Evolutionary conservation across 2,329 filamentous ascomycete species (phyloP).

Genomic region (Cordyceps militaris): DNA sequence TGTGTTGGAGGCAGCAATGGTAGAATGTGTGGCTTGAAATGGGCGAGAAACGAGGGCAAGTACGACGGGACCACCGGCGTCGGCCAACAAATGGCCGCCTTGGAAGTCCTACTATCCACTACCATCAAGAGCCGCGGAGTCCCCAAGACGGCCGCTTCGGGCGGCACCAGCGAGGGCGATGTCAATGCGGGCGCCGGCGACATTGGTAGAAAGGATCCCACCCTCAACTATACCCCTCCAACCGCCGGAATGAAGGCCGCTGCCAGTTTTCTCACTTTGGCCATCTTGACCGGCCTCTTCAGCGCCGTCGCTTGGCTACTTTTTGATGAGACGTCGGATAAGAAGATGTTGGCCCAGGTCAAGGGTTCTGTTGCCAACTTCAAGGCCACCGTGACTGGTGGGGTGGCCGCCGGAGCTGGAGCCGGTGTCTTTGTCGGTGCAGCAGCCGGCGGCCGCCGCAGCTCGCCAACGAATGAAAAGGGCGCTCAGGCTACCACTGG

Average conservation of each 20-base stretch:
- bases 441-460: constrained; percentile 19
- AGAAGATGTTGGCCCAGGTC: constrained; percentile 26
- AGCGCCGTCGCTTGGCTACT: constrained; percentile 45
- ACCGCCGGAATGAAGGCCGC: constrained; percentile 60
- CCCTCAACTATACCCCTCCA: constrained; percentile 22
- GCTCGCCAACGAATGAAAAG: constrained; percentile 19
- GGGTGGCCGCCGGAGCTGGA: constrained; percentile 5
- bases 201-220: constrained; percentile 31
- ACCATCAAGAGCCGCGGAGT: constrained; percentile 40
- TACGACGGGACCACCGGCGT: constrained; percentile 57
- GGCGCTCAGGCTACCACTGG: constrained; percentile 8
- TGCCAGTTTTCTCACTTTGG: constrained; percentile 56
- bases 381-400: constrained; percentile 14
- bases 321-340: constrained; percentile 38
- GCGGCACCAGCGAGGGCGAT: constrained; percentile 49
- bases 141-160: constrained; percentile 43
- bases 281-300: constrained; percentile 48
- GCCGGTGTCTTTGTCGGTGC: constrained; percentile 14
- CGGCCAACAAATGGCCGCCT: constrained; percentile 63
- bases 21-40: constrained; percentile 53
- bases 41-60: constrained; percentile 39
- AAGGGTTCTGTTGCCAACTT: constrained; percentile 16
- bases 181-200: constrained; percentile 40
- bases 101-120: constrained; percentile 58
- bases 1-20: constrained; percentile 51